Evolutionary conservation across 2,329 filamentous ascomycete species (phyloP).

Genomic region (Sporothrix dimorphospora): DNA sequence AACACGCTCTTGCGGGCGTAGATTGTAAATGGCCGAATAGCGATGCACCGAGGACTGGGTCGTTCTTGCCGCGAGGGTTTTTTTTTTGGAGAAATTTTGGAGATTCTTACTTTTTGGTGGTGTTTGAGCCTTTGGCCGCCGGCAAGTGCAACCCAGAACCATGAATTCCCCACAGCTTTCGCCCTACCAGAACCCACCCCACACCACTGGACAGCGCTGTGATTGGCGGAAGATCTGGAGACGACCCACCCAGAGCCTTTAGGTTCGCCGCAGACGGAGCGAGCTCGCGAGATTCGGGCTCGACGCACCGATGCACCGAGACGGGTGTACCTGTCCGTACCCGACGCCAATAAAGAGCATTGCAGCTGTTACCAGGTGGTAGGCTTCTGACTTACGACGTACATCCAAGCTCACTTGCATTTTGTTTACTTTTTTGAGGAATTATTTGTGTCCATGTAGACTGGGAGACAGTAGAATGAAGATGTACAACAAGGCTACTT

Average conservation of each 20-base stretch:
- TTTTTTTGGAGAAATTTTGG: conserved; percentile 15
- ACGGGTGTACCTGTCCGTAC: neutral
- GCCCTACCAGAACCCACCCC: neutral
- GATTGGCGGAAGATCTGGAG: conserved; percentile 25
- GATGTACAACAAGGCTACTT: too few species aligned
- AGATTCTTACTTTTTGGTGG: conserved; percentile 6
- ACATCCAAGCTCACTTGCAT: neutral
- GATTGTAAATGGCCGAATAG: conserved; percentile 17
- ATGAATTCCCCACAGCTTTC: conserved; percentile 5
- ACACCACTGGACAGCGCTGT: neutral
- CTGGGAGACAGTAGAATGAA: too few species aligned
- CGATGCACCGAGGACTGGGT: conserved; percentile 16
- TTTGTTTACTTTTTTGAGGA: too few species aligned
- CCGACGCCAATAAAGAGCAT: neutral
- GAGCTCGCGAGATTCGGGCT: conserved; percentile 17
- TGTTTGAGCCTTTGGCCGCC: neutral
- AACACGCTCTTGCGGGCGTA: neutral
- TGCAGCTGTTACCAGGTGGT: neutral
- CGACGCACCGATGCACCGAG: conserved; percentile 21
- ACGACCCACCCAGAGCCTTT: neutral
- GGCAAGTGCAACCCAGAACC: conserved; percentile 12
- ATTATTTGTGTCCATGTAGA: neutral
- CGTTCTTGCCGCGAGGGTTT: neutral
- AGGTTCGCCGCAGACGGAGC: conserved; percentile 21
- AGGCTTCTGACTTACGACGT: neutral